Percentiles rank a stretch among this genome's conserved stretches.
Conservation (phyloP, 2,329 filamentous ascomycete species). For the Beauveria sp. region DNA sequence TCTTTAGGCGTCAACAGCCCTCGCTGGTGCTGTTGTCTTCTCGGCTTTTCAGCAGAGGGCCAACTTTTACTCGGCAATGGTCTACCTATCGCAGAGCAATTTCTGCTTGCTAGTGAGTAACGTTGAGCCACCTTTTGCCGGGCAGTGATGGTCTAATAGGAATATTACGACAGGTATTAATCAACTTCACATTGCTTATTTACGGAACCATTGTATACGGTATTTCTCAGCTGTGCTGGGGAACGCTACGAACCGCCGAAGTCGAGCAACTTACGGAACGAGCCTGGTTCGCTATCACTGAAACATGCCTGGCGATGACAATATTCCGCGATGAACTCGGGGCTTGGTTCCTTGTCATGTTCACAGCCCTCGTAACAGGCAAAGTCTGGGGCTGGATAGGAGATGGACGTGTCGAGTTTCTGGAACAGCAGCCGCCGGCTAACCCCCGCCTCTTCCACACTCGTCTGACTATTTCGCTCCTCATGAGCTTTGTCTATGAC, state of each 20-base stretch:
- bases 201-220: conserved; percentile 77
- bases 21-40: conserved; percentile 75
- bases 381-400: conserved; percentile 99
- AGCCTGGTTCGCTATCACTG: conserved; percentile 95
- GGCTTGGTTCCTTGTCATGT: conserved; percentile 94
- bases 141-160: background rate
- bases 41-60: conserved; percentile 91
- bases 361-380: conserved; percentile 81
- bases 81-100: conserved; percentile 94
- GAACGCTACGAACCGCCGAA: conserved; percentile 83
- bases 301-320: conserved; percentile 96
- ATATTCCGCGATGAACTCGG: conserved; percentile 95
- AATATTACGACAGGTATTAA: conserved; percentile 58
- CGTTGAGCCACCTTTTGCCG: background rate
- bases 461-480: conserved; percentile 69
- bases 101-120: conserved; percentile 79
- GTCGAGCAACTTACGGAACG: conserved; percentile 96
- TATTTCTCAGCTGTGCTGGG: conserved; percentile 85
- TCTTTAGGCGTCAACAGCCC: conserved; percentile 67
- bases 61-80: conserved; percentile 97
- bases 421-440: conserved; percentile 89
- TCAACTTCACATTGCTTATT: conserved; percentile 79
- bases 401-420: conserved; percentile 84
- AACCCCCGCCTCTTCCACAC: conserved; percentile 85
- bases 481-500: conserved; percentile 75